These are phyloP conservation scores for Solanum ahanhuiri DNA, from an alignment of 257 asterid species.

Conservation along the genomic window DNA sequence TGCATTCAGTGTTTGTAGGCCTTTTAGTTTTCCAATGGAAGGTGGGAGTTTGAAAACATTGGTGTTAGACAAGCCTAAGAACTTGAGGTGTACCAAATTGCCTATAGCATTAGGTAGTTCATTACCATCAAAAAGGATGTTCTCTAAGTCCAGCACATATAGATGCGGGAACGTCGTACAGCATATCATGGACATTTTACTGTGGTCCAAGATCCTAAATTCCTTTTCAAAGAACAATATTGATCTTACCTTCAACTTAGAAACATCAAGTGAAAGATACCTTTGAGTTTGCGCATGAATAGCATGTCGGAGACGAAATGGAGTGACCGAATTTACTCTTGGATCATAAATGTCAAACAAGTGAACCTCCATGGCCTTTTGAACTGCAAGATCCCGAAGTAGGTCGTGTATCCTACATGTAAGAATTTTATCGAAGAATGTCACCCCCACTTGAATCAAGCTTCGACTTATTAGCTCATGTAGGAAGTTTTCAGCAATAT, in stretches of 20 bases:
- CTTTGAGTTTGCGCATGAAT: background rate
- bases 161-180: background rate
- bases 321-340: background rate
- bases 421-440: background rate
- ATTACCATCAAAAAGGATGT: background rate
- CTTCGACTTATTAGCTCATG: conserved; percentile 2
- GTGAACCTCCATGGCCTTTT: background rate
- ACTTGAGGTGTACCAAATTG: background rate
- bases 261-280: background rate
- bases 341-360: conserved; percentile 1
- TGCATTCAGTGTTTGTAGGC: background rate
- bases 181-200: background rate
- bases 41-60: background rate
- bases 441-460: background rate
- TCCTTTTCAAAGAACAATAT: background rate
- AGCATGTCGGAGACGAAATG: background rate
- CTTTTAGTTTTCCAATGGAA: background rate
- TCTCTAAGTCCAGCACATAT: background rate
- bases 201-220: background rate
- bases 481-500: background rate
- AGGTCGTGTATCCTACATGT: conserved; percentile 4
- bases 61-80: background rate
- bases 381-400: conserved; percentile 1
- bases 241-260: background rate
- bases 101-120: background rate